Base-by-base conservation (phyloP, 495 filamentous ascomycete species). In the Neurospora tetraspora region DNA sequence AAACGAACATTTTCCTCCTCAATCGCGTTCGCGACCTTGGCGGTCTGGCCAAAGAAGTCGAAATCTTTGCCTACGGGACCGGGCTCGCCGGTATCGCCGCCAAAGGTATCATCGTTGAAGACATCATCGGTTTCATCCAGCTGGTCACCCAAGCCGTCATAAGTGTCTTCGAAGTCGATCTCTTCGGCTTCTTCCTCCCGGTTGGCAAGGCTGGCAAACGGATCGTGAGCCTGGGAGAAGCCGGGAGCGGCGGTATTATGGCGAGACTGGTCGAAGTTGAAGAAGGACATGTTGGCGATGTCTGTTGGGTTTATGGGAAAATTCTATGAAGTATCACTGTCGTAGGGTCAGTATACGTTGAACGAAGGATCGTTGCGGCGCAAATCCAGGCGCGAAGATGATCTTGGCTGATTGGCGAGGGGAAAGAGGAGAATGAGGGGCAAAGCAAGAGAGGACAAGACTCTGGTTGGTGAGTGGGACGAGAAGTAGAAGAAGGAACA, bases 51-150 rank as follows among this genome's bases (percentile, higher is more conserved):
- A 74, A 95, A 95, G 84, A 98, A 99, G 79, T 99, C 96, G 79
- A 98, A 99, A 81, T 99, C 96, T 78, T 92, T 95, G 77, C 94
- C 94, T 23, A 95, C 87, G 1, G 77, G 72, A 65, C 77, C 82
- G 6, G 73, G 53, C 2, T 75, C 70, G 70, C 80, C 84, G 6
- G 65, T 73, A 59, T 80, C 83, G 53, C 23, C 53, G 72, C 96
- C 96, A 77, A 99, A 99, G n/a, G 96, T 99, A 80, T 97, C 96
- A 77, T 98, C 93, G 81, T 99, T 99, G 86, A 98, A 93, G 53
- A 87, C 93, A 84, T 99, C 96, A 76, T 94, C 92, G 20, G 93
- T 92, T 78, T 98, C 94, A 76, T 97, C 91, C 39, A 99, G 89
- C 79, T 92, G 89, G 80, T 97, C 93, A 4, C 94, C 96, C 27